phyloP scores from a whole-genome alignment of 2,329 filamentous ascomycete genomes.

The Penicillium psychrosexuale region DNA sequence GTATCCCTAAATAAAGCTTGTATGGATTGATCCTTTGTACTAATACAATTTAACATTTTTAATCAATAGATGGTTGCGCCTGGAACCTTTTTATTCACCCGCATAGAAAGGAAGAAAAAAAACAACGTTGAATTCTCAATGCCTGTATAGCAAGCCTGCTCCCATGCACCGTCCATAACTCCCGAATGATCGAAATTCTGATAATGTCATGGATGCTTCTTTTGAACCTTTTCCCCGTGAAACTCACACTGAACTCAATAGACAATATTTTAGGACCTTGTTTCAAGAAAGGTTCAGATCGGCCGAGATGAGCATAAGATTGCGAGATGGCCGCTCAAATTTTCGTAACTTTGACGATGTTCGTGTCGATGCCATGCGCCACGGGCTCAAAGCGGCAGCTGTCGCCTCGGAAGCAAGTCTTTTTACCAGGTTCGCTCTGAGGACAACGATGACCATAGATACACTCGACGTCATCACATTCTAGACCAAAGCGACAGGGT shows the following conservation, averaged over 20 bases:
- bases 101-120: background rate
- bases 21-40: conserved; percentile 9
- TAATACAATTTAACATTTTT: conserved; percentile 8
- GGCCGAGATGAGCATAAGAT: background rate
- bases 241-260: conserved; percentile 6
- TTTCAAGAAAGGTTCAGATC: conserved; percentile 4
- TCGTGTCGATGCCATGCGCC: conserved; percentile 58
- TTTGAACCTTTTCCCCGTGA: background rate
- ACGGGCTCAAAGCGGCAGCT: conserved; percentile 57
- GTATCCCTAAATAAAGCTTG: background rate
- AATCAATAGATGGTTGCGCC: conserved; percentile 6
- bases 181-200: conserved; percentile 2
- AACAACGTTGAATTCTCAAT: background rate
- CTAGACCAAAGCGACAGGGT: conserved; percentile 56
- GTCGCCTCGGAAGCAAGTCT: conserved; percentile 57
- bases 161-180: conserved; percentile 6
- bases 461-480: conserved; percentile 58
- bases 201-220: conserved; percentile 2
- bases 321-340: conserved; percentile 26
- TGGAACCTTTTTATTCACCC: background rate
- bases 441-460: conserved; percentile 64
- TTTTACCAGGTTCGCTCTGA: conserved; percentile 50
- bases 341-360: conserved; percentile 53
- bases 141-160: background rate
- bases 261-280: conserved; percentile 2